phyloP scores from a whole-genome alignment of 1,284 basidiomycete genomes.

The Apiotrichum porosum region DNA sequence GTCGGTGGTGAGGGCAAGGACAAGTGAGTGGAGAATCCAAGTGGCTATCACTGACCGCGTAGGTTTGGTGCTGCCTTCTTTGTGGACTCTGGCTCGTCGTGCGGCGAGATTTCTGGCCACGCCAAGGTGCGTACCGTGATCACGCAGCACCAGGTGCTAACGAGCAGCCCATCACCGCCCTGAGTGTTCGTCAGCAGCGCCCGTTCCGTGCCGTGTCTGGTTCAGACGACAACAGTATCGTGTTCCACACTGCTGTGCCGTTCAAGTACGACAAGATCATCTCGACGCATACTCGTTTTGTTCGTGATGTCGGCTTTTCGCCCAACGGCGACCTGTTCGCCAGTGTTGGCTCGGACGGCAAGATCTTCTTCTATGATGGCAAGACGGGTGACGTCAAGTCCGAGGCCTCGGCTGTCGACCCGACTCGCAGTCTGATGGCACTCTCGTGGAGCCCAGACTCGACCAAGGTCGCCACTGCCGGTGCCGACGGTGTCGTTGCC shows the following conservation, averaged over 20 bases:
- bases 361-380: slow-evolving; percentile 86
- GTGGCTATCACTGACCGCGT: background rate
- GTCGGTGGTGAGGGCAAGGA: slow-evolving; percentile 94
- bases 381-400: slow-evolving; percentile 74
- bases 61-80: slow-evolving; percentile 85
- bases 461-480: slow-evolving; percentile 69
- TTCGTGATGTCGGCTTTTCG: slow-evolving; percentile 84
- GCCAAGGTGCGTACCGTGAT: slow-evolving; percentile 60
- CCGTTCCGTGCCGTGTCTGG: slow-evolving; percentile 88
- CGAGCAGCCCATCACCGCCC: slow-evolving; percentile 71
- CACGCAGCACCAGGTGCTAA: background rate
- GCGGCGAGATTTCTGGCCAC: slow-evolving; percentile 91
- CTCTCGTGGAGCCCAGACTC: slow-evolving; percentile 72
- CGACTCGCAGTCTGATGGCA: slow-evolving; percentile 60
- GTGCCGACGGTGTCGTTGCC: slow-evolving; percentile 82
- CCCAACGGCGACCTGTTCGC: slow-evolving; percentile 77
- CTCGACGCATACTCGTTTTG: slow-evolving; percentile 85
- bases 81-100: slow-evolving; percentile 79
- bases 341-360: slow-evolving; percentile 86
- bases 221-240: slow-evolving; percentile 74
- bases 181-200: slow-evolving; percentile 81
- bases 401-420: slow-evolving; percentile 57
- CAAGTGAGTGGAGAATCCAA: slow-evolving; percentile 54
- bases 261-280: slow-evolving; percentile 90
- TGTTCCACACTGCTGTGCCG: slow-evolving; percentile 72